phyloP scores from a whole-genome alignment of 2,329 filamentous ascomycete species.

The Pseudocercospora musae region DNA sequence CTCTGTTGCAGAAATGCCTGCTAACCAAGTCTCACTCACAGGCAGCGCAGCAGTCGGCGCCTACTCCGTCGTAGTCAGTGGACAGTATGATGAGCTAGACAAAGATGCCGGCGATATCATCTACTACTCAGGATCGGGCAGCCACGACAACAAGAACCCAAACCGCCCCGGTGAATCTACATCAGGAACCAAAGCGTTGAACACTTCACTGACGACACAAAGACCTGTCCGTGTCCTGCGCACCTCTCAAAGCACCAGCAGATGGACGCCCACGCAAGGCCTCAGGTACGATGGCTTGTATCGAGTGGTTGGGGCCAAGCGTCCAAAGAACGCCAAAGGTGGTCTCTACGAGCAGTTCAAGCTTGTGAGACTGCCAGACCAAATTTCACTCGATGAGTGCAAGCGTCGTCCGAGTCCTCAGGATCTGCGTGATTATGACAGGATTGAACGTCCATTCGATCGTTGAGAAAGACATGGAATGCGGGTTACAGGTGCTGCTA shows the following conservation, averaged over 20 bases:
- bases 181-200: constrained; percentile 18
- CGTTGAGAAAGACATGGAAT: not conserved
- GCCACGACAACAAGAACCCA: constrained; percentile 26
- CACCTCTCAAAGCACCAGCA: constrained; percentile 11
- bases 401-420: constrained; percentile 16
- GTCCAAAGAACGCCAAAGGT: constrained; percentile 23
- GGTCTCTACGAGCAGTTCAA: constrained; percentile 31
- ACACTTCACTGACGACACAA: constrained; percentile 12
- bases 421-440: constrained; percentile 22
- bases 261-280: constrained; percentile 19
- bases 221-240: constrained; percentile 27
- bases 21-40: not conserved
- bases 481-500: not conserved
- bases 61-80: constrained; percentile 27
- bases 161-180: constrained; percentile 15
- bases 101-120: constrained; percentile 23
- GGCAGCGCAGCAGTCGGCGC: constrained; percentile 21
- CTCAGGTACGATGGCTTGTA: constrained; percentile 31
- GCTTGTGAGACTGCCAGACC: constrained; percentile 17
- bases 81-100: constrained; percentile 27
- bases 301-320: constrained; percentile 10
- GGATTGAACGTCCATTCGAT: constrained; percentile 12
- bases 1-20: not conserved
- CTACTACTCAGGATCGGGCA: constrained; percentile 28
- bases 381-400: constrained; percentile 13